These are phyloP conservation scores for Handroanthus guayacan DNA, from an alignment of 257 asterid species.

Conservation along the genomic window DNA sequence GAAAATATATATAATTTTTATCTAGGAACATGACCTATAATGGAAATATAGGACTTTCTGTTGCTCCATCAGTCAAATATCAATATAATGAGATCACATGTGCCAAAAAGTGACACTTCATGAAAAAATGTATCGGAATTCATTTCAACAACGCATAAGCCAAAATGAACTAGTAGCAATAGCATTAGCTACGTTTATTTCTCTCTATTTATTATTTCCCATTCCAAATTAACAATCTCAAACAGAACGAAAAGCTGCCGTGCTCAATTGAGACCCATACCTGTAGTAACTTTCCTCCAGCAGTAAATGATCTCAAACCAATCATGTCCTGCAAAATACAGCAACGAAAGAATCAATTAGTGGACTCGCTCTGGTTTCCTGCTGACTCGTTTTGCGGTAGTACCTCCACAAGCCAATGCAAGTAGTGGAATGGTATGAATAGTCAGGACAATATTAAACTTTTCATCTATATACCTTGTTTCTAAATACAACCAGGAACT, in stretches of 20 bases:
- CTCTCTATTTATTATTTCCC: neutral
- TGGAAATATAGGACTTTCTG: neutral
- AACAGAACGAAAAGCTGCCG: slow-evolving; percentile 18
- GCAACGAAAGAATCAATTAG: slow-evolving; percentile 31
- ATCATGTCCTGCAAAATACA: slow-evolving; percentile 75
- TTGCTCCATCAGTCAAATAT: slow-evolving; percentile 14
- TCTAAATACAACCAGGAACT: slow-evolving; percentile 85
- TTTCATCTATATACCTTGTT: slow-evolving; percentile 71
- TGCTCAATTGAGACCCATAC: slow-evolving; percentile 45
- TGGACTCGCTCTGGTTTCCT: slow-evolving; percentile 12
- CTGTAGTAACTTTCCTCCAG: slow-evolving; percentile 98
- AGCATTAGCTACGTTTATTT: slow-evolving; percentile 20
- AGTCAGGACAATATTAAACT: slow-evolving; percentile 18
- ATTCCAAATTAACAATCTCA: slow-evolving; percentile 1
- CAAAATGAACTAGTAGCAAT: neutral
- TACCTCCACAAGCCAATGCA: slow-evolving; percentile 9
- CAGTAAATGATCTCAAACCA: slow-evolving; percentile 96
- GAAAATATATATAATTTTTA: neutral
- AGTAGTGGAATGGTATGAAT: neutral
- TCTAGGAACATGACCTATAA: slow-evolving; percentile 10
- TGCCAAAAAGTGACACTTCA: slow-evolving; percentile 4
- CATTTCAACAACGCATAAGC: slow-evolving; percentile 8
- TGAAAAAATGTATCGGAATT: slow-evolving; percentile 12
- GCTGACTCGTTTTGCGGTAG: neutral
- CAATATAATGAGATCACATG: slow-evolving; percentile 6